Conservation (phyloP, 2,329 filamentous ascomycete species). For the Harringtonia aguacate region DNA sequence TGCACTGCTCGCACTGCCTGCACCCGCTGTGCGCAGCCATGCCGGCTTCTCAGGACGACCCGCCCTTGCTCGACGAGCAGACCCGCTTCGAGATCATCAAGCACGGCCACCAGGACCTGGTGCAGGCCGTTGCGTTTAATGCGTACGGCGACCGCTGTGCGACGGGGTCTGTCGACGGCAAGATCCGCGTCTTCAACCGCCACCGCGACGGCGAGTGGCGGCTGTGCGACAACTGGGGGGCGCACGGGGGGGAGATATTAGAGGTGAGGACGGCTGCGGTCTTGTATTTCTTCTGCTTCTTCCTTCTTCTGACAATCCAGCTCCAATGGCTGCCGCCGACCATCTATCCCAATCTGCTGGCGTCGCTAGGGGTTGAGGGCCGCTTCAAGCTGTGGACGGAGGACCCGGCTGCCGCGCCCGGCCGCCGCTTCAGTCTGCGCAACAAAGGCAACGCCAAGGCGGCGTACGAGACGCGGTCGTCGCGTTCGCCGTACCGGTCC, state of each 20-base stretch:
- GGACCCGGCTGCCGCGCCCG: constrained; percentile 69
- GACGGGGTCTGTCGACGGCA: constrained; percentile 84
- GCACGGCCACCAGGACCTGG: constrained; percentile 68
- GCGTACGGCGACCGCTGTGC: constrained; percentile 86
- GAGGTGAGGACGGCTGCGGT: constrained; percentile 47
- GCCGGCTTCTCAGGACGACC: constrained; percentile 17
- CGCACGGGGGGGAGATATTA: constrained; percentile 80
- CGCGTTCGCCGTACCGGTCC: constrained; percentile 61
- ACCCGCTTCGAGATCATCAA: constrained; percentile 47
- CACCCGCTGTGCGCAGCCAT: constrained; percentile 5
- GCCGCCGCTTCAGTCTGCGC: constrained; percentile 68
- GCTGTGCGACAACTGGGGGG: constrained; percentile 77
- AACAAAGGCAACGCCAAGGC: constrained; percentile 30
- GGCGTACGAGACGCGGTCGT: constrained; percentile 46
- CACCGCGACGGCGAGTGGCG: constrained; percentile 70
- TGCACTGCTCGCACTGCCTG: too few relatives aligned
- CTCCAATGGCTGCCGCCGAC: constrained; percentile 90
- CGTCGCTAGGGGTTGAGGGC: constrained; percentile 81
- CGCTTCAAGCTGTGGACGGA: constrained; percentile 90
- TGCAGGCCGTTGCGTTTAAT: constrained; percentile 82
- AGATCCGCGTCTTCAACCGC: constrained; percentile 82
- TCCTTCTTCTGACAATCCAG: constrained; percentile 28
- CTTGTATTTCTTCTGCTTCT: neutral
- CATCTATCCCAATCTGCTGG: constrained; percentile 75
- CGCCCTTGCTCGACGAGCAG: constrained; percentile 29